phyloP scores from a whole-genome alignment of 139 green algal species.

The Coelastrella sp. region DNA sequence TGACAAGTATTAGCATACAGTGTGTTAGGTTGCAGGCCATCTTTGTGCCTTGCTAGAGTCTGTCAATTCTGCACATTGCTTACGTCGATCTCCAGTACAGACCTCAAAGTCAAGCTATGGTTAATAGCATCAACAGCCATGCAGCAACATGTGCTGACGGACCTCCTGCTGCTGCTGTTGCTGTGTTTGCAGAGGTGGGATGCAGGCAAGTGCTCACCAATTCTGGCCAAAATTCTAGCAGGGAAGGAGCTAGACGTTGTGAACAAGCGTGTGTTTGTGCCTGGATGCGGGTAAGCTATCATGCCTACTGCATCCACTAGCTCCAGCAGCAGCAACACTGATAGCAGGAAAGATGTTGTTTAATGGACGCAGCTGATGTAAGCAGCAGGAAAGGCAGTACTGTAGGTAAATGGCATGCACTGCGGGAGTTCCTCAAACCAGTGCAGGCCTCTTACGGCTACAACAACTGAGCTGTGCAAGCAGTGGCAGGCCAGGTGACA shows the following conservation, averaged over 20 bases:
- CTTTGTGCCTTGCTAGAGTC: no score
- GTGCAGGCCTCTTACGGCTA: no score
- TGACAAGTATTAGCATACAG: not conserved
- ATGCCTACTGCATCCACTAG: not conserved
- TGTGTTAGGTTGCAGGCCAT: not conserved
- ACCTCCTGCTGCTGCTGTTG: not conserved
- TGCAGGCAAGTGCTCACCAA: not conserved
- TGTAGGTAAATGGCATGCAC: not conserved
- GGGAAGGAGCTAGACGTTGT: not conserved
- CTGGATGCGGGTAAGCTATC: not conserved
- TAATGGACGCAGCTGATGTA: not conserved
- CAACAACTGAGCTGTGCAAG: not conserved
- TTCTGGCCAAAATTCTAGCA: not conserved
- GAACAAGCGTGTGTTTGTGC: not conserved
- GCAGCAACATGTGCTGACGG: no score
- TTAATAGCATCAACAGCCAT: no score
- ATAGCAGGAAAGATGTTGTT: not conserved
- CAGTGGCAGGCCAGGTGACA: not conserved
- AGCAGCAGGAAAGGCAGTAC: not conserved
- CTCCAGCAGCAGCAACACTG: not conserved
- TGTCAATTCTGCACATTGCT: not conserved
- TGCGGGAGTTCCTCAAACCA: no score
- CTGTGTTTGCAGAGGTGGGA: not conserved
- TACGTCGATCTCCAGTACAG: not conserved
- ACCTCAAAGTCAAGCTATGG: no score